Percentiles rank a stretch among this genome's conserved stretches.
phyloP scores from a whole-genome alignment of 2,329 filamentous ascomycete genomes.

The Calonectria leucothoes region DNA sequence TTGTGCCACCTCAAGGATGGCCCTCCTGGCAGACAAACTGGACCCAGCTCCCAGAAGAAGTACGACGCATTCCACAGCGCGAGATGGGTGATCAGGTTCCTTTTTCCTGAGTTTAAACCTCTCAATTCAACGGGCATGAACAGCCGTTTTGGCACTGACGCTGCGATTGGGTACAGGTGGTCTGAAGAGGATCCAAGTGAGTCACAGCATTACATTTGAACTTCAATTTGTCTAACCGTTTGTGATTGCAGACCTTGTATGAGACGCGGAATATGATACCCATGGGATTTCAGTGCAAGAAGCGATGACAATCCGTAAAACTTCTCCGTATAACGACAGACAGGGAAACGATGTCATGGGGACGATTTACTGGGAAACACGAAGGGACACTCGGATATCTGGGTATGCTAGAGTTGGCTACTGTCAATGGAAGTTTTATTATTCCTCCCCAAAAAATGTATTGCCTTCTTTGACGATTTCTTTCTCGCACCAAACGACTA shows the following conservation, averaged over 20 bases:
- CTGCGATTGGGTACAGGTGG: background rate
- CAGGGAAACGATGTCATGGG: background rate
- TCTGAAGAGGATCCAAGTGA: background rate
- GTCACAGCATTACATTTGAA: background rate
- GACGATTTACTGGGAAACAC: background rate
- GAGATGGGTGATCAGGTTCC: background rate
- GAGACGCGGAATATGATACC: background rate
- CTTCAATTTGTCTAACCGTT: background rate
- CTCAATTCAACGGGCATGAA: background rate
- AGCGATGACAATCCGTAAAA: background rate
- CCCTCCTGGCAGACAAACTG: background rate
- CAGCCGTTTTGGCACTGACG: constrained; percentile 4
- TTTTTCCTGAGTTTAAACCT: background rate
- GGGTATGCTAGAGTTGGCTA: background rate
- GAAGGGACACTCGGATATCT: background rate
- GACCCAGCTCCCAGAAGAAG: background rate
- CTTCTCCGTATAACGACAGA: background rate
- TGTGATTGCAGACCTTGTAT: background rate
- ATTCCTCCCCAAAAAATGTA: background rate
- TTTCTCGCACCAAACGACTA: too few relatives aligned
- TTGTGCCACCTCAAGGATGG: background rate
- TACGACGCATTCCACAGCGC: background rate
- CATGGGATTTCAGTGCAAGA: background rate
- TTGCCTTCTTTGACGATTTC: background rate
- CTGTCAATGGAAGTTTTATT: background rate